A percentile compares a stretch with the other conserved stretches of the same genome.
Evolutionary conservation across 192 early-diverging fungal species (phyloP).

Genomic region (Backusella parvicylindrica): DNA sequence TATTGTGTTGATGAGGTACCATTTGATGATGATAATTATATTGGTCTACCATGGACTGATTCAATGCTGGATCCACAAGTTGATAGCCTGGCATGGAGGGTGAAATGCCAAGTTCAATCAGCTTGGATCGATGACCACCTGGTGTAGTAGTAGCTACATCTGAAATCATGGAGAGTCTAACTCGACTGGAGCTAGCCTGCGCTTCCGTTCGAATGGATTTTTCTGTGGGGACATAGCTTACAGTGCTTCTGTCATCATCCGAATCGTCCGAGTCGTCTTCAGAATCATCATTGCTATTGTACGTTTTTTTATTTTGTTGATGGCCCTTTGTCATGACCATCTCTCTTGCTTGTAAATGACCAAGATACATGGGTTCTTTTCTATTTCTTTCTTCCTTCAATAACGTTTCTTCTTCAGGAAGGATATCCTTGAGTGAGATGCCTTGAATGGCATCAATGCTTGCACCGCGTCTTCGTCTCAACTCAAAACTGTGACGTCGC

Average conservation of each 20-base stretch:
- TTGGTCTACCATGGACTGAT: neutral
- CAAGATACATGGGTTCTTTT: conserved; percentile 7
- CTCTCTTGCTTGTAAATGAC: conserved; percentile 2
- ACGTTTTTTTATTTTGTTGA: neutral
- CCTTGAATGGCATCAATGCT: conserved; percentile 18
- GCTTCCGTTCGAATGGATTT: conserved; percentile 8
- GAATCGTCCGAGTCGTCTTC: conserved; percentile 8
- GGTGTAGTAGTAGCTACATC: neutral
- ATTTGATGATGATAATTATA: neutral
- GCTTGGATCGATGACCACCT: neutral
- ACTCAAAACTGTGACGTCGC: conserved; percentile 17
- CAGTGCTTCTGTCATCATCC: conserved; percentile 8
- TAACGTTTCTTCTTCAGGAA: neutral
- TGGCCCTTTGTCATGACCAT: neutral
- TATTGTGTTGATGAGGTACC: neutral
- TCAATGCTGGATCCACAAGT: neutral
- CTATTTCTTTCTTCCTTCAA: neutral
- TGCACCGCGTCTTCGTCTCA: conserved; percentile 24
- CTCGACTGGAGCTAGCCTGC: neutral
- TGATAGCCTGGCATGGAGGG: neutral
- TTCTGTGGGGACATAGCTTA: conserved; percentile 7
- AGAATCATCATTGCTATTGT: neutral
- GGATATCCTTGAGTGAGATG: neutral
- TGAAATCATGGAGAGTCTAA: neutral
- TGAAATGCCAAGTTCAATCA: conserved; percentile 7